Conservation (phyloP, 306 rosid species). For the Glycine latifolia region DNA sequence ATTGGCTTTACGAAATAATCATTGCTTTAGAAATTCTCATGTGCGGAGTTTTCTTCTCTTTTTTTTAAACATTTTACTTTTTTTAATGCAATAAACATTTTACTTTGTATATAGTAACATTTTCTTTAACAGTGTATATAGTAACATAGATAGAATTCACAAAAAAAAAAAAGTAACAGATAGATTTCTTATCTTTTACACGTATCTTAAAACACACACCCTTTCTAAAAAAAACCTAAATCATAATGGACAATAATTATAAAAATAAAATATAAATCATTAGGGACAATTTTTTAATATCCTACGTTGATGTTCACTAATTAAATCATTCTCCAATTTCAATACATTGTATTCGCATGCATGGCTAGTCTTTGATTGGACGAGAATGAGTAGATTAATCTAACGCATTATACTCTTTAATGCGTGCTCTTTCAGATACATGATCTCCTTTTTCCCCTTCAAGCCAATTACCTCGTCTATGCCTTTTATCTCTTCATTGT, state of each 20-base stretch:
- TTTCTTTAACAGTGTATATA: no score
- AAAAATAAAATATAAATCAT: background rate
- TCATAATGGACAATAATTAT: background rate
- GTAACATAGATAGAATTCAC: no score
- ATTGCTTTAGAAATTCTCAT: no score
- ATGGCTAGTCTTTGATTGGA: background rate
- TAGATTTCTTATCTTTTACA: background rate
- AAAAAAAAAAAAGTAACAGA: no score
- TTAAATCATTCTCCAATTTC: background rate
- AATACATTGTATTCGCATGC: background rate
- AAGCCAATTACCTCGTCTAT: slow-evolving; percentile 24
- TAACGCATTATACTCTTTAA: background rate
- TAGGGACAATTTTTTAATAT: background rate
- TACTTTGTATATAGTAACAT: no score
- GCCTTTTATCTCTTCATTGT: slow-evolving; percentile 1
- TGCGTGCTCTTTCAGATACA: background rate
- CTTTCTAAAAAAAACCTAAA: background rate
- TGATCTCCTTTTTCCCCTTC: background rate
- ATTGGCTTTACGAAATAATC: no score
- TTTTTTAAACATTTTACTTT: no score
- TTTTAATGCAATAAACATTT: no score
- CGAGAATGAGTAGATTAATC: background rate
- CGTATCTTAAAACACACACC: background rate
- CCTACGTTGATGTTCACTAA: background rate
- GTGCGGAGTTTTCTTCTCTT: no score